Base-by-base conservation (phyloP, 2,329 filamentous ascomycete genomes). In the Cladophialophora immunda region DNA sequence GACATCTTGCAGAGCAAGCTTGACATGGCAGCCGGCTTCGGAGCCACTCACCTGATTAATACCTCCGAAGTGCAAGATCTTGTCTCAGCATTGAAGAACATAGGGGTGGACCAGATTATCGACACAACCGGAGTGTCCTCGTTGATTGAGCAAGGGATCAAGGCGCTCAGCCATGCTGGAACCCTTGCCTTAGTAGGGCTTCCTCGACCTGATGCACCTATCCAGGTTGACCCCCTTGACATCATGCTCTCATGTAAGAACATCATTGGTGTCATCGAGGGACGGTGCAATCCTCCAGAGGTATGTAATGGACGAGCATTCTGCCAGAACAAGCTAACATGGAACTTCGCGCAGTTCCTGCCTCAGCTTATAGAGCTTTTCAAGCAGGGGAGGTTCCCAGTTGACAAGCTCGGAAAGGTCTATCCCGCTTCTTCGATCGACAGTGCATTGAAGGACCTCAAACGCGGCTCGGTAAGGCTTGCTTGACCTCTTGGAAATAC, bases 1-100 rank as follows among this genome's bases (percentile, higher is more conserved):
- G 83, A 85, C 68, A 73, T 83, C 7, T 75, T 82, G 15, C 72
- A 77, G 9, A 71, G 71, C 3, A 76, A 80, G 30, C 74, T 85
- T 13, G 75, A 77, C 17, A 66, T 84, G 17, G 82, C 83, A 2
- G 25, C n/a, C 8, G 41, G 25, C 5, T 22, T 67, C 25, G 67
- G 67, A 29, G 67, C 67, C 30, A 69, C 58, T 3, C 56, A 56
- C 30, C 38, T 30, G 8, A 32, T 69, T 29, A 45, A 67, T 50
- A 58, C 71, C 9, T 68, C 65, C 0, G 54, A 81, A 11, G 64
- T 69, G n/a, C 66, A 73, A 4, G 57, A 77, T 41, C 9, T 59
- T 22, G 29, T 38, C 9, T 7, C 22, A 8, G 54, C 62, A 9
- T 29, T 64, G 27, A 54, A 19, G n/a, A 25, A 19, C 9, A 67